Evolutionary conservation across 2,329 filamentous ascomycete genomes (phyloP).

Genomic region (Corynespora cassiicola): DNA sequence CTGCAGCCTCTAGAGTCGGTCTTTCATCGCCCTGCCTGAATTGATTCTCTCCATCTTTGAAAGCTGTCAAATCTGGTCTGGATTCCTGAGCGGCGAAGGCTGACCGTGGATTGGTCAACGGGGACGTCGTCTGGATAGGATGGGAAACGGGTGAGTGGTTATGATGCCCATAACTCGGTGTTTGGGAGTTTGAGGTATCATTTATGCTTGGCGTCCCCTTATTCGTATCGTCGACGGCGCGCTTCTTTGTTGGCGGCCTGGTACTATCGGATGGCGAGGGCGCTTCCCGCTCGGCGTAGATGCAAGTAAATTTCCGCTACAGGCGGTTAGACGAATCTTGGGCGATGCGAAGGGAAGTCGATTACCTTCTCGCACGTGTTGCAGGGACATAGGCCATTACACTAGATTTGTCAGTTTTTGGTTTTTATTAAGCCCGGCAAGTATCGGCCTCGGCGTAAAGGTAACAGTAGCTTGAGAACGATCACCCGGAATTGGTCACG

Average conservation of each 20-base stretch:
- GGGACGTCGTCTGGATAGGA: conserved; percentile 21
- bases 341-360: conserved; percentile 1
- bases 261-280: conserved; percentile 43
- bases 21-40: conserved; percentile 24
- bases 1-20: conserved; percentile 30
- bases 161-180: conserved; percentile 25
- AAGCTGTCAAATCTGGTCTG: conserved; percentile 6
- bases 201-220: conserved; percentile 20
- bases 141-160: conserved; percentile 26
- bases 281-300: conserved; percentile 45
- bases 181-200: conserved; percentile 27
- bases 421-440: no score
- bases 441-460: no score
- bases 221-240: conserved; percentile 31
- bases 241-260: conserved; percentile 46
- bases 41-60: conserved; percentile 28
- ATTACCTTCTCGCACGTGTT: conserved; percentile 64
- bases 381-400: conserved; percentile 65
- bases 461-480: no score
- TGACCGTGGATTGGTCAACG: conserved; percentile 5
- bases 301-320: conserved; percentile 48
- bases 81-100: conserved; percentile 7
- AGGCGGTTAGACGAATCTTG: conserved; percentile 27
- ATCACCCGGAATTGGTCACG: no score
- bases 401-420: conserved; percentile 53